Conservation (phyloP, 495 filamentous ascomycete species). For the Xylaria intraflava region DNA sequence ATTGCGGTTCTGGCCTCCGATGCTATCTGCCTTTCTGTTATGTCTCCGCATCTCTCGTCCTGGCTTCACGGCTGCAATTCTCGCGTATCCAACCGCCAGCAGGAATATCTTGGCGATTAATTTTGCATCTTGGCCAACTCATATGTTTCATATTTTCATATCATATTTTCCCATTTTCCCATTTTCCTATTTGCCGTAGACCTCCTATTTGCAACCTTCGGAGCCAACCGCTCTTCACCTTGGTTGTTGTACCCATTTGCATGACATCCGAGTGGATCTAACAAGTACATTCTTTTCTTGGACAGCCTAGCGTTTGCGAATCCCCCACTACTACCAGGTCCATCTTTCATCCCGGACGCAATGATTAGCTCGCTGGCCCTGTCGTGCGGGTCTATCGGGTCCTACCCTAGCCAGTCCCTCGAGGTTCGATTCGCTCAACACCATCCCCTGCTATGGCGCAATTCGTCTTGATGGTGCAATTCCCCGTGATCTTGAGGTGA, state of each 20-base stretch:
- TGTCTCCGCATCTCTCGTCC: not conserved
- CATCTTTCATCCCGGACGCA: not conserved
- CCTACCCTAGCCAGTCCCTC: not conserved
- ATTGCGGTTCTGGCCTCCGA: constrained; percentile 1
- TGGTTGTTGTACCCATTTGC: not conserved
- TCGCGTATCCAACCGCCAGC: constrained; percentile 3
- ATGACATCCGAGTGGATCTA: constrained; percentile 11
- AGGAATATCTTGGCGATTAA: not conserved
- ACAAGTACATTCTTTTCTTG: not conserved
- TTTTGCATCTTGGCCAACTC: not conserved
- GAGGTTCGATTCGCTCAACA: constrained; percentile 19
- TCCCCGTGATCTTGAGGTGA: constrained; percentile 32
- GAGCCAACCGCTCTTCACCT: not conserved
- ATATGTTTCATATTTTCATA: not conserved
- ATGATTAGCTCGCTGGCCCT: not conserved
- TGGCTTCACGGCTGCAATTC: not conserved
- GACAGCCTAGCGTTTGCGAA: not conserved
- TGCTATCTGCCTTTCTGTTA: not conserved
- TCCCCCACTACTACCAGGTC: not conserved
- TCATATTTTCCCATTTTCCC: no score
- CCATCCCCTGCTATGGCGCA: constrained; percentile 27
- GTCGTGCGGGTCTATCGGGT: not conserved
- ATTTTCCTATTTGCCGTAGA: constrained; percentile 7
- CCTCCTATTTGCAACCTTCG: not conserved
- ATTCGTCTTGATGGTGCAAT: constrained; percentile 31